phyloP scores from a whole-genome alignment of 2,329 filamentous ascomycete genomes.

The Boeremia lycopersici region DNA sequence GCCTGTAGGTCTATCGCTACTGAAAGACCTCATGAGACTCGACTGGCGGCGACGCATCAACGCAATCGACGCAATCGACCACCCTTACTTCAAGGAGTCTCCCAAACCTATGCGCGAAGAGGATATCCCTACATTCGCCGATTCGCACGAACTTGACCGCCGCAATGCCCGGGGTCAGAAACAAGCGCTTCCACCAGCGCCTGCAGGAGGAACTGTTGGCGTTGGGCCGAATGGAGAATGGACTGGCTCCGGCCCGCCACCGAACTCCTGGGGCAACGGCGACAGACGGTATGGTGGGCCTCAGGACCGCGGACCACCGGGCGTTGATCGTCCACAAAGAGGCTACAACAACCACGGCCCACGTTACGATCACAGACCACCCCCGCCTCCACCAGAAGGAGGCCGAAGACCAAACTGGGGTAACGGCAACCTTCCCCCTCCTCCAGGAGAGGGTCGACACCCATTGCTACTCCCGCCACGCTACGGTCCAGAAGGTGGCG shows the following conservation, averaged over 20 bases:
- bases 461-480: conserved; percentile 44
- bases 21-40: conserved; percentile 82
- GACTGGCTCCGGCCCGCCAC: conserved; percentile 54
- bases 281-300: conserved; percentile 41
- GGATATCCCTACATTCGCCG: conserved; percentile 89
- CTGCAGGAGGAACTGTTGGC: conserved; percentile 88
- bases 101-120: conserved; percentile 81
- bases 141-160: conserved; percentile 95
- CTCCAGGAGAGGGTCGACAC: conserved; percentile 46
- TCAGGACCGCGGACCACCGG: conserved; percentile 50
- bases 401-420: conserved; percentile 44
- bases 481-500: conserved; percentile 34
- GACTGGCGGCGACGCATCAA: conserved; percentile 91
- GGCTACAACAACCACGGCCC: conserved; percentile 38
- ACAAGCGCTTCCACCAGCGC: conserved; percentile 83
- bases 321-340: conserved; percentile 39
- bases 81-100: conserved; percentile 83
- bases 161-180: conserved; percentile 88
- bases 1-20: conserved; percentile 74
- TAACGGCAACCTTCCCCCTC: conserved; percentile 40
- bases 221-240: conserved; percentile 67
- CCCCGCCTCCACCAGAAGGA: conserved; percentile 42
- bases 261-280: conserved; percentile 43
- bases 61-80: conserved; percentile 88
- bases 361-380: conserved; percentile 37